Evolutionary conservation across 1,139 yeast genomes (phyloP).

Genomic region (Debaryomycetaceae sp.): DNA sequence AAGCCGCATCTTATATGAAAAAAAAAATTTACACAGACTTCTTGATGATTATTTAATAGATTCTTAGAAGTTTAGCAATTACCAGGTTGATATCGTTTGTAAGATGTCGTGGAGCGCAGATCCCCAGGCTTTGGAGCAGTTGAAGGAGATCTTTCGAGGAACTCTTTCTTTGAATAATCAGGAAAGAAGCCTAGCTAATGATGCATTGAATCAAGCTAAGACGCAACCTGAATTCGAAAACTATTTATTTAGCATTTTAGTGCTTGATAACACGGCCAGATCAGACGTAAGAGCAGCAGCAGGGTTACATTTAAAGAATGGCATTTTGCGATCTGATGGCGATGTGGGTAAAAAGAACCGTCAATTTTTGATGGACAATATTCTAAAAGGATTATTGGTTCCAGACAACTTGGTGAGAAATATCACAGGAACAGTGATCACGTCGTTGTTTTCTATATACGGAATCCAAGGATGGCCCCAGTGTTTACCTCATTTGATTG

Average conservation of each 20-base stretch:
- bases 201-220: slow-evolving; percentile 66
- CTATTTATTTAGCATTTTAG: slow-evolving; percentile 69
- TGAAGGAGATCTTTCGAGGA: slow-evolving; percentile 60
- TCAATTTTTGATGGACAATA: slow-evolving; percentile 56
- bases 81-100: background rate
- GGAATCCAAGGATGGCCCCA: slow-evolving; percentile 77
- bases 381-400: slow-evolving; percentile 67
- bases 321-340: slow-evolving; percentile 41
- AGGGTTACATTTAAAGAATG: slow-evolving; percentile 80
- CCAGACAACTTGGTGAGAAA: slow-evolving; percentile 64
- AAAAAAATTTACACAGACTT: background rate
- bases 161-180: slow-evolving; percentile 58
- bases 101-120: slow-evolving; percentile 59
- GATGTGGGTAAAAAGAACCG: slow-evolving; percentile 31
- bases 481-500: slow-evolving; percentile 63
- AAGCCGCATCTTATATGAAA: background rate
- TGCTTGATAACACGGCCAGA: slow-evolving; percentile 44
- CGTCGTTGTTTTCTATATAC: slow-evolving; percentile 71
- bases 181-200: slow-evolving; percentile 59
- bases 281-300: slow-evolving; percentile 81
- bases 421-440: slow-evolving; percentile 87
- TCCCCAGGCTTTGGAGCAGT: slow-evolving; percentile 55
- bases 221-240: slow-evolving; percentile 73
- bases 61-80: no score
- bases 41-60: background rate